Evolutionary conservation across 352 stramenopile species (phyloP).

Genomic region (Salisapilia sapeloensis): DNA sequence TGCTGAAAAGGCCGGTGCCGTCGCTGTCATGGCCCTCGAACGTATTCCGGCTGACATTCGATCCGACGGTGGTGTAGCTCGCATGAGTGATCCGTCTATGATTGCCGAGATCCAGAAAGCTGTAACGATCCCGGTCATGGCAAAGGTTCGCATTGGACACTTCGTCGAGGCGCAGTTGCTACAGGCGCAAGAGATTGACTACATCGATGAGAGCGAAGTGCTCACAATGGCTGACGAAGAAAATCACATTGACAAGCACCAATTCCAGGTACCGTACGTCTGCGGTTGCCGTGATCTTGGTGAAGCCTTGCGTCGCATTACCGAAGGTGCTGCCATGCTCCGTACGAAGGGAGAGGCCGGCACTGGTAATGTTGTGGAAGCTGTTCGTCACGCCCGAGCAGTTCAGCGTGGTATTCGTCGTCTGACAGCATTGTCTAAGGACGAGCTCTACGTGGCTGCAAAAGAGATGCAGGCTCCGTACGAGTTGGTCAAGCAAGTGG

Average conservation of each 20-base stretch:
- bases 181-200: conserved; percentile 95
- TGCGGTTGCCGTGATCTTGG: conserved; percentile 97
- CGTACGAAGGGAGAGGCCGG: conserved; percentile 97
- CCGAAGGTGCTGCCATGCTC: conserved; percentile 95
- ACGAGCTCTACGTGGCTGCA: conserved; percentile 94
- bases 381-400: conserved; percentile 89
- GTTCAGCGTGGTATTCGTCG: conserved; percentile 87
- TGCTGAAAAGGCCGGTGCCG: conserved; percentile 92
- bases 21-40: conserved; percentile 97
- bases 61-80: conserved; percentile 89
- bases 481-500: conserved; percentile 87
- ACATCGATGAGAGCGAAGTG: conserved; percentile 98
- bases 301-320: conserved; percentile 89
- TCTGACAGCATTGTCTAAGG: conserved; percentile 87
- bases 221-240: conserved; percentile 97
- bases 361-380: conserved; percentile 97
- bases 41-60: conserved; percentile 97
- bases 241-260: conserved; percentile 93
- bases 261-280: conserved; percentile 97
- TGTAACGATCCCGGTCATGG: conserved; percentile 98
- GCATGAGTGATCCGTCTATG: conserved; percentile 96
- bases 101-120: conserved; percentile 97
- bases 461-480: conserved; percentile 94
- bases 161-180: conserved; percentile 98
- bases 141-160: conserved; percentile 96